These are phyloP conservation scores for Mucor plumbeus DNA, from an alignment of 371 early-diverging fungal species.

Conservation along the genomic window DNA sequence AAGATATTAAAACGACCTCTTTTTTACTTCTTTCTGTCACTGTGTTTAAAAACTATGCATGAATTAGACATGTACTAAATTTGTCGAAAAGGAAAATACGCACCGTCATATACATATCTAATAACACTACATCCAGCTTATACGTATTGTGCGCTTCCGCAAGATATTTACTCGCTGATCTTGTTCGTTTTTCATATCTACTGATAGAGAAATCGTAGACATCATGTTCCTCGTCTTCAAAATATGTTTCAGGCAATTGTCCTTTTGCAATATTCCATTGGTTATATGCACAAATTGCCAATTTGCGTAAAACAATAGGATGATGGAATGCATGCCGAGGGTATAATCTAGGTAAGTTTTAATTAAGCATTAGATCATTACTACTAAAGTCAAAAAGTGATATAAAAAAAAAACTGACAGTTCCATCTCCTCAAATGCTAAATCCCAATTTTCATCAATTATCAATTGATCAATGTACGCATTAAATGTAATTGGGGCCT, in stretches of 20 bases:
- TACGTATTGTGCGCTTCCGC: background rate
- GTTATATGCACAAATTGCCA: slow-evolving; percentile 16
- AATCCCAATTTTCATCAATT: background rate
- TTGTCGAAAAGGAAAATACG: background rate
- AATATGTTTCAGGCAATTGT: background rate
- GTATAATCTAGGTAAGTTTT: background rate
- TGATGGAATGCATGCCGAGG: slow-evolving; percentile 7
- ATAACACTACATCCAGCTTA: slow-evolving; percentile 5
- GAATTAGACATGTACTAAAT: background rate
- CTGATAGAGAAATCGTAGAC: background rate
- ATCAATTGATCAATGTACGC: slow-evolving; percentile 19
- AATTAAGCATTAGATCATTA: background rate
- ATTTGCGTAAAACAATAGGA: slow-evolving; percentile 17
- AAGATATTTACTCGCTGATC: background rate
- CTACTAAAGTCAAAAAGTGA: background rate
- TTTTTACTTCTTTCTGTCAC: background rate
- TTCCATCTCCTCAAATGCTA: slow-evolving; percentile 19
- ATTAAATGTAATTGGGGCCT: slow-evolving; percentile 21
- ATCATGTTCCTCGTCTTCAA: slow-evolving; percentile 11
- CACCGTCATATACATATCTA: background rate
- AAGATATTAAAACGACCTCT: background rate
- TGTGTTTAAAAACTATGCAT: slow-evolving; percentile 9
- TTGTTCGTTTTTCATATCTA: background rate
- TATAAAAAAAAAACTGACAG: slow-evolving; percentile 5
- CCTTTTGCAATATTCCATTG: slow-evolving; percentile 6